Base-by-base conservation (phyloP, 2,329 filamentous ascomycete genomes). In the Anthostomella pinea region DNA sequence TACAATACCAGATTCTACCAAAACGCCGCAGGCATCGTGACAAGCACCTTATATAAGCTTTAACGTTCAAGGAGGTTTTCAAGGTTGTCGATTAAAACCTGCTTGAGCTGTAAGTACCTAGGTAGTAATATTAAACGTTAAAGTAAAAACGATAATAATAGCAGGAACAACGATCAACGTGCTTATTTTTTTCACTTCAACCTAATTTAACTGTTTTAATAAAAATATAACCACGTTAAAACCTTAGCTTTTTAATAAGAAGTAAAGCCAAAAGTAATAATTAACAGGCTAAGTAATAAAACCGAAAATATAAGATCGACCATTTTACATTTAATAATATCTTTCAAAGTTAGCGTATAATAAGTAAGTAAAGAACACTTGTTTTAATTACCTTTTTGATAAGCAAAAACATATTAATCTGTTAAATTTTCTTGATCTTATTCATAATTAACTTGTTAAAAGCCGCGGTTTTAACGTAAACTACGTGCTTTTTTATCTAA, bases 341-440 rank as follows among this genome's bases (percentile, higher is more conserved):
- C 40, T 53, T 14, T 34, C 30, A 13, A 49, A 81, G 79, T 45
- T 78, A 72, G 15, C 77, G 73, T 75, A 79, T 77, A 46, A 33
- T 11, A 30, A 37, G 20, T 33, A 41, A 8, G 39, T 60, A 13
- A 57, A 65, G 30, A 7, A 51, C 27, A 11, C 28, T 22, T 64
- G 54, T 31, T 57, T 55, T 1, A 64, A 64, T 41, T 23, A 48
- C 15, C 6, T 28, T 15, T 32, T 46, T 40, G 51, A 64, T 36
- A 43, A 45, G 30, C 28, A 17, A 19, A 21, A 35, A 16, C 53
- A 65, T 29, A 48, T 65, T 9, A 15, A 32, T 14, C 37, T 9
- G 34, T n/a, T 13, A 1, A 31, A 54, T 3, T 64, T 67, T 37
- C 49, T 52, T 11, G 21, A 11, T 9, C 47, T 58, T 8, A 21